These are phyloP conservation scores for Sporothrix humicola DNA, from an alignment of 2,329 filamentous ascomycete genomes.

Conservation along the genomic window DNA sequence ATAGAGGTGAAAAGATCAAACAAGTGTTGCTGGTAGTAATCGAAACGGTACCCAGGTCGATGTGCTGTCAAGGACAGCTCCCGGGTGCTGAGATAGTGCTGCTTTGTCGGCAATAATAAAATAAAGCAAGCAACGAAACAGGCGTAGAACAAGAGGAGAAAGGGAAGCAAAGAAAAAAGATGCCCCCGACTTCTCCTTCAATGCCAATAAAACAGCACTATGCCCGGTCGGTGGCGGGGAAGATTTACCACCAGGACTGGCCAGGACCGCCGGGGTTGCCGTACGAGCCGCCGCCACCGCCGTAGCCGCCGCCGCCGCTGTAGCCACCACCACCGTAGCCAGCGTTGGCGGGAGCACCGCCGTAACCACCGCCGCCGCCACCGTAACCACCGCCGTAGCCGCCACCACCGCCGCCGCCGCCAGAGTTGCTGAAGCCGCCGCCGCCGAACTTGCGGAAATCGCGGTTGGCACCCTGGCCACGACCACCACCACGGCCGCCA, in stretches of 20 bases:
- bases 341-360: conserved; percentile 46
- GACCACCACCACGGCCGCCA: conserved; percentile 72
- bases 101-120: not conserved
- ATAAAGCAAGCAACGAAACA: conserved; percentile 36
- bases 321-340: conserved; percentile 53
- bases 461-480: conserved; percentile 74
- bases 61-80: not conserved
- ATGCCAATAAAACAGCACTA: conserved; percentile 18
- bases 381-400: conserved; percentile 48
- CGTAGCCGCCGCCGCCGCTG: conserved; percentile 69
- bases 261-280: conserved; percentile 70
- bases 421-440: conserved; percentile 56
- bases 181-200: not conserved
- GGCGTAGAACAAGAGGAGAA: conserved; percentile 20
- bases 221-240: not conserved
- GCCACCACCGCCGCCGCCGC: conserved; percentile 62
- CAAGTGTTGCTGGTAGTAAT: conserved; percentile 22
- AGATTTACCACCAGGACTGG: conserved; percentile 70
- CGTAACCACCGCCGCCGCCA: conserved; percentile 49
- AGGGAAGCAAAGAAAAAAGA: not conserved
- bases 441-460: conserved; percentile 86
- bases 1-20: conserved; percentile 37
- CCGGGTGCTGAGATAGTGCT: conserved; percentile 2
- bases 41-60: not conserved
- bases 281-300: conserved; percentile 56